Base-by-base conservation (phyloP, 139 green algal species). In the Bryopsis sp. region DNA sequence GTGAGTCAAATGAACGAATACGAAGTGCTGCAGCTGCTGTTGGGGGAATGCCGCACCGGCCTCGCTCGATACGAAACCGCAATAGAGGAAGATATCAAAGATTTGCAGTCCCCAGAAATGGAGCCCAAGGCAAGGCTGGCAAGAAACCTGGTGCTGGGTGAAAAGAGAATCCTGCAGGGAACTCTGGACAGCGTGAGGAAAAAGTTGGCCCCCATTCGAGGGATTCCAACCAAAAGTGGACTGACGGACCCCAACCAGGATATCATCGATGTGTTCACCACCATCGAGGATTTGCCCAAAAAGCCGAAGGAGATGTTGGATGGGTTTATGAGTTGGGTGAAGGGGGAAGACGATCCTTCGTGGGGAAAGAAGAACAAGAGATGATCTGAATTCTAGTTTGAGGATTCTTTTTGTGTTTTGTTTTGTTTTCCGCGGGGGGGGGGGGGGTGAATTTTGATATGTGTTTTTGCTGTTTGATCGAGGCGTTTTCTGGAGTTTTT, bases 1-100 rank as follows among this genome's bases (percentile, higher is more conserved):
- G 70, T 96, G 3, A 88, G 71, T 46, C 81, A 86, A 63, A 81
- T 90, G 70, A 98, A 98, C 75, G 93, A 98, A 83, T 98, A 98
- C 72, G 93, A 98, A 79, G 79, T 95, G 54, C 81, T 98, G 68
- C 87, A 96, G 79, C 73, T 98, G 50, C 76, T 98, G 31, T 88
- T 97, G 83, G 83, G 76, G 3, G 93, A 98, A 57, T 88, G 84
- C 63, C 77, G 89, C 0, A 88, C 95, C 57, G 68, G 78, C 26
- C 77, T 96, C 39, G 67, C 77, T 3, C 72, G 60, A 1, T 97
- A 94, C 72, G 57, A 48, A 22, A 74, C 29, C 28, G 72, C 3
- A 2, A 19, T 75, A 48, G 92, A 97, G 67, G 87, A 95, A 33
- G 86, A 97, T 38, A 58, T 91, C 11, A 94, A 93, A 76, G 38